phyloP scores from a whole-genome alignment of 495 filamentous ascomycete species.

The Talaromyces borbonicus region DNA sequence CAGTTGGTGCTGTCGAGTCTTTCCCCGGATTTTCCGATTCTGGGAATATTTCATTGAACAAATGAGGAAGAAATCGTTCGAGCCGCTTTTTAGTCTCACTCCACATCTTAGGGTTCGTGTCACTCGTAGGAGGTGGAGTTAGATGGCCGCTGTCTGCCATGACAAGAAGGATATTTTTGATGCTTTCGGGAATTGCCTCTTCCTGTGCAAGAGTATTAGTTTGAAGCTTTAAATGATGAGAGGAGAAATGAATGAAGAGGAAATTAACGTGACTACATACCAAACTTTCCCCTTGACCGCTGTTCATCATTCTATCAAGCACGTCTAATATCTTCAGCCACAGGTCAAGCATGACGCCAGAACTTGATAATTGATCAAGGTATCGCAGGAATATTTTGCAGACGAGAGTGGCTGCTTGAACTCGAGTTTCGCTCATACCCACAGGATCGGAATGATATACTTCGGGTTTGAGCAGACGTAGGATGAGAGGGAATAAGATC shows the following conservation, averaged over 20 bases:
- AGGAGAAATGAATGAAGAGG: not conserved
- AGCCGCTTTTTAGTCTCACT: constrained; percentile 73
- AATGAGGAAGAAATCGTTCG: constrained; percentile 77
- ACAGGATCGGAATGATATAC: constrained; percentile 84
- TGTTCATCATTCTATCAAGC: constrained; percentile 94
- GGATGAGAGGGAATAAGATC: constrained; percentile 90
- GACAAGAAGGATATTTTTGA: constrained; percentile 94
- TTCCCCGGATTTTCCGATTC: constrained; percentile 10
- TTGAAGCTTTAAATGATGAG: too few species aligned
- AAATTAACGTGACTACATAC: constrained; percentile 40
- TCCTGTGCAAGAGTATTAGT: constrained; percentile 44
- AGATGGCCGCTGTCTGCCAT: constrained; percentile 89
- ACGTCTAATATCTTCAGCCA: constrained; percentile 92
- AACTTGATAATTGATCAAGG: constrained; percentile 70
- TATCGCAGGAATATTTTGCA: constrained; percentile 96
- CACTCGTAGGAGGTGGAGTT: constrained; percentile 51
- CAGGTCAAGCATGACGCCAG: constrained; percentile 86
- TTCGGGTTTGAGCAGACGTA: constrained; percentile 84
- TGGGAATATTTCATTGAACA: constrained; percentile 48
- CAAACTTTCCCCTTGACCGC: constrained; percentile 81
- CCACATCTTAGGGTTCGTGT: constrained; percentile 41
- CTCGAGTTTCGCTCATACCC: constrained; percentile 92
- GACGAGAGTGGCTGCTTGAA: constrained; percentile 81
- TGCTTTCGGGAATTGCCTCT: constrained; percentile 87
- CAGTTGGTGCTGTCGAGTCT: not conserved